phyloP scores from a whole-genome alignment of 345 rosid genomes.

The Brassica incana region DNA sequence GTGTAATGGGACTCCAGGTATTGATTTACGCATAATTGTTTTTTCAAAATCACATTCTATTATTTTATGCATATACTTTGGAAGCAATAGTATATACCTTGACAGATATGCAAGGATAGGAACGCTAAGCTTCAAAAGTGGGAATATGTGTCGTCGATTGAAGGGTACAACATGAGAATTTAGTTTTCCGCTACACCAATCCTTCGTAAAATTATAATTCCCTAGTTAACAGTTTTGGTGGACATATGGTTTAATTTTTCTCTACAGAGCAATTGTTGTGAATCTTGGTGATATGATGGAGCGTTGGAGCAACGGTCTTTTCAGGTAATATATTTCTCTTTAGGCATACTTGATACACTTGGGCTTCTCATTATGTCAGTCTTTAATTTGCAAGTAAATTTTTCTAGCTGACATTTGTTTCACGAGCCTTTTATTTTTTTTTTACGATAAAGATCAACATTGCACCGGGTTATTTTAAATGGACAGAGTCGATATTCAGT shows the following conservation, averaged over 20 bases:
- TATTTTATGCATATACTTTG: not conserved
- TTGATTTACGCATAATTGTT: not conserved
- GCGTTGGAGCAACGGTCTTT: conserved; percentile 84
- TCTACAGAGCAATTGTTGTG: conserved; percentile 62
- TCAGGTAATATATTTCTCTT: conserved; percentile 49
- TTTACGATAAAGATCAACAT: not conserved
- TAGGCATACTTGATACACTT: not conserved
- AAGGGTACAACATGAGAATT: conserved; percentile 51
- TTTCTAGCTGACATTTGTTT: not conserved
- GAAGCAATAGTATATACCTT: not conserved
- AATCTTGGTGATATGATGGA: conserved; percentile 89
- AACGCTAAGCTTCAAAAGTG: conserved; percentile 60
- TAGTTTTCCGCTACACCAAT: not conserved
- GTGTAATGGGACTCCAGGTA: conserved; percentile 75
- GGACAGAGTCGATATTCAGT: not conserved
- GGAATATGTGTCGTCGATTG: conserved; percentile 73
- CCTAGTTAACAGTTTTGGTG: not conserved
- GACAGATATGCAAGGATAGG: conserved; percentile 80
- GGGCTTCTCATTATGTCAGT: not conserved
- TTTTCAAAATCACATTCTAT: not conserved
- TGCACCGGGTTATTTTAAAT: not conserved
- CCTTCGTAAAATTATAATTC: not conserved
- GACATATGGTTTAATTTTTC: not conserved
- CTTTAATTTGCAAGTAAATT: not conserved
- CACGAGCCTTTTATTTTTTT: not conserved